Percentiles rank a stretch among this genome's conserved stretches.
These are phyloP conservation scores for Calocybe gangraenosa DNA, from an alignment of 768 basidiomycete genomes.

Conservation along the genomic window DNA sequence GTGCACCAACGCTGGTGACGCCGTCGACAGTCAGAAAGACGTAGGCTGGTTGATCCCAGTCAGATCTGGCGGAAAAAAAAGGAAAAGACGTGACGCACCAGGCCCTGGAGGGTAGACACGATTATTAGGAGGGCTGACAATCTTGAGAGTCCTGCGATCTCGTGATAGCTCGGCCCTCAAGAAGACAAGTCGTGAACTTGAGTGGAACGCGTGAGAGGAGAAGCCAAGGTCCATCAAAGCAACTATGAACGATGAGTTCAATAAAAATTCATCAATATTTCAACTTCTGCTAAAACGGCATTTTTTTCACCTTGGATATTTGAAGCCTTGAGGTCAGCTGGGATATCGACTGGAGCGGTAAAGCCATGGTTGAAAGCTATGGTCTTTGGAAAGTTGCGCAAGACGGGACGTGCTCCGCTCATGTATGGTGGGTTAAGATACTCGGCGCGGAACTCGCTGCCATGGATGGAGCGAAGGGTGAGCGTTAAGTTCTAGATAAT, in stretches of 20 bases:
- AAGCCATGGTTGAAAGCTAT: conserved; percentile 34
- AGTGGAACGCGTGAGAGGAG: conserved; percentile 37
- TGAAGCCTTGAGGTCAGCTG: conserved; percentile 20
- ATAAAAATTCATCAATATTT: neutral
- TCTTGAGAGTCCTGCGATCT: conserved; percentile 27
- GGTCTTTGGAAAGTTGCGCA: conserved; percentile 30
- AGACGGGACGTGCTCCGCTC: conserved; percentile 27
- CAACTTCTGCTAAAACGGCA: neutral
- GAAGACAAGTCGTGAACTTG: conserved; percentile 33
- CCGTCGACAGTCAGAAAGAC: conserved; percentile 27
- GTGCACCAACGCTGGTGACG: conserved; percentile 32
- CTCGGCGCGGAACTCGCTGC: conserved; percentile 36
- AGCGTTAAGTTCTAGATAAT: conserved; percentile 11
- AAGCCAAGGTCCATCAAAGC: conserved; percentile 38
- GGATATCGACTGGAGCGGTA: conserved; percentile 28
- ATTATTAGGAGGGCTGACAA: conserved; percentile 31
- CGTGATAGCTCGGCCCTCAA: conserved; percentile 28
- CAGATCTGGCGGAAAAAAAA: neutral
- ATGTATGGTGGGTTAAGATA: conserved; percentile 40
- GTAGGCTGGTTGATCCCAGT: conserved; percentile 15
- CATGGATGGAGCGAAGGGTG: conserved; percentile 13
- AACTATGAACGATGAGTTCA: conserved; percentile 20
- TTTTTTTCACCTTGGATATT: conserved; percentile 26
- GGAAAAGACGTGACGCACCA: conserved; percentile 19
- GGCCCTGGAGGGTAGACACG: conserved; percentile 38